Percentiles rank a stretch among this genome's conserved stretches.
These are phyloP conservation scores for Ustilago shanxiensis DNA, from an alignment of 1,284 basidiomycete genomes.

Conservation along the genomic window DNA sequence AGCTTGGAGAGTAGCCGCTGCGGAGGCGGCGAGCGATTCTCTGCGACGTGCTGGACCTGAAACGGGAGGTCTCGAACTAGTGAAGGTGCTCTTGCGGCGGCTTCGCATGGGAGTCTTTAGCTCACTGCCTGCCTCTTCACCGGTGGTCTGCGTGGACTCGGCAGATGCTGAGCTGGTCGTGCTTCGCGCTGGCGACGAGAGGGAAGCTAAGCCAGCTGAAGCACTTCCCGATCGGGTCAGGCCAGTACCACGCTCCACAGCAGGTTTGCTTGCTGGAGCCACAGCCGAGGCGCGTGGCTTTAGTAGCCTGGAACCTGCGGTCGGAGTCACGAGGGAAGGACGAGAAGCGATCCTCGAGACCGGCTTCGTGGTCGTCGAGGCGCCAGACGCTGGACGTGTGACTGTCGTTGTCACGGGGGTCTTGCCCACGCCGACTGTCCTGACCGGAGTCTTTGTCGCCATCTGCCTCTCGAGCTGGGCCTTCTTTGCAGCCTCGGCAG, in stretches of 20 bases:
- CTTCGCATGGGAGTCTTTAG: slow-evolving; percentile 40
- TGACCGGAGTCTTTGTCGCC: slow-evolving; percentile 14
- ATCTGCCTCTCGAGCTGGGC: slow-evolving; percentile 15
- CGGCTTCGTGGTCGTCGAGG: slow-evolving; percentile 16
- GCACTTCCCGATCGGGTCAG: slow-evolving; percentile 29
- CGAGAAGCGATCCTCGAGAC: slow-evolving; percentile 14
- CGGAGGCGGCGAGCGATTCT: slow-evolving; percentile 32
- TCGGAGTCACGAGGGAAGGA: slow-evolving; percentile 29
- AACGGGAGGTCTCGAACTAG: slow-evolving; percentile 40
- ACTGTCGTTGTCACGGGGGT: slow-evolving; percentile 5
- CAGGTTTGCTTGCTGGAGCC: not conserved
- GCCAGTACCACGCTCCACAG: not conserved
- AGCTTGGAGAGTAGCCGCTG: slow-evolving; percentile 17
- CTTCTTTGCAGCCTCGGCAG: slow-evolving; percentile 36
- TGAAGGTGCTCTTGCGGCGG: slow-evolving; percentile 47
- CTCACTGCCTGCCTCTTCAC: slow-evolving; percentile 2
- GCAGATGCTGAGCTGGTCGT: not conserved
- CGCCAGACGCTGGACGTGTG: slow-evolving; percentile 9
- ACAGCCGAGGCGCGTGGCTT: slow-evolving; percentile 25
- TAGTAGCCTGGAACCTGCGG: slow-evolving; percentile 21
- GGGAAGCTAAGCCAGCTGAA: slow-evolving; percentile 12
- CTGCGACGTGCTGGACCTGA: slow-evolving; percentile 34
- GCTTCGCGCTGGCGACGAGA: not conserved
- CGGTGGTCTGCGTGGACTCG: not conserved
- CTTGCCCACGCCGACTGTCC: not conserved